phyloP scores from a whole-genome alignment of 441 rosid species.

The Iberis amara region DNA sequence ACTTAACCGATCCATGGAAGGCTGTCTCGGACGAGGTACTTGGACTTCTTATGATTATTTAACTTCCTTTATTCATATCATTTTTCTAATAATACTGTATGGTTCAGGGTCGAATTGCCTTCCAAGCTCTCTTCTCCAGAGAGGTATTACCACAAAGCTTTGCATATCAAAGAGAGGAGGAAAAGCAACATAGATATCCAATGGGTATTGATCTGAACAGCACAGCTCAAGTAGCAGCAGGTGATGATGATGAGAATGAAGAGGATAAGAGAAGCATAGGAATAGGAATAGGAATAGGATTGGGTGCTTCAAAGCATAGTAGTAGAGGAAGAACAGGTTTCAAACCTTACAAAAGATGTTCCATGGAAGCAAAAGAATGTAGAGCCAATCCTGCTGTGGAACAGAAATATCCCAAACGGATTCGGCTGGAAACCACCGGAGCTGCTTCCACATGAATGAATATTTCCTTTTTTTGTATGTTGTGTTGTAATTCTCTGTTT shows the following conservation, averaged over 20 bases:
- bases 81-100: too few species aligned
- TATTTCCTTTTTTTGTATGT: background rate
- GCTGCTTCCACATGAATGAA: constrained; percentile 43
- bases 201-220: constrained; percentile 48
- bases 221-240: constrained; percentile 28
- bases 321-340: constrained; percentile 68
- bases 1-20: constrained; percentile 62
- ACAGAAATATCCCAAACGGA: constrained; percentile 73
- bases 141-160: constrained; percentile 87
- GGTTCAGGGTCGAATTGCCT: constrained; percentile 78
- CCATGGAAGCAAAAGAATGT: constrained; percentile 70
- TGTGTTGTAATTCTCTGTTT: constrained; percentile 6
- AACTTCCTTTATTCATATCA: too few species aligned
- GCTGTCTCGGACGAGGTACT: constrained; percentile 73
- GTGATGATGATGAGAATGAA: constrained; percentile 33
- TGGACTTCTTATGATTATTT: background rate
- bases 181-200: constrained; percentile 30
- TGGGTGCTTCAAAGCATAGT: constrained; percentile 44
- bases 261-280: constrained; percentile 41
- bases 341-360: constrained; percentile 92
- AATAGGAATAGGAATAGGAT: constrained; percentile 52
- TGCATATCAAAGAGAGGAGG: constrained; percentile 42
- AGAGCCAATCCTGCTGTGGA: constrained; percentile 44
- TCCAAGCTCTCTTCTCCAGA: constrained; percentile 84
- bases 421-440: constrained; percentile 68